phyloP scores from a whole-genome alignment of 1,284 basidiomycete genomes.

The Apiotrichum laibachii region DNA sequence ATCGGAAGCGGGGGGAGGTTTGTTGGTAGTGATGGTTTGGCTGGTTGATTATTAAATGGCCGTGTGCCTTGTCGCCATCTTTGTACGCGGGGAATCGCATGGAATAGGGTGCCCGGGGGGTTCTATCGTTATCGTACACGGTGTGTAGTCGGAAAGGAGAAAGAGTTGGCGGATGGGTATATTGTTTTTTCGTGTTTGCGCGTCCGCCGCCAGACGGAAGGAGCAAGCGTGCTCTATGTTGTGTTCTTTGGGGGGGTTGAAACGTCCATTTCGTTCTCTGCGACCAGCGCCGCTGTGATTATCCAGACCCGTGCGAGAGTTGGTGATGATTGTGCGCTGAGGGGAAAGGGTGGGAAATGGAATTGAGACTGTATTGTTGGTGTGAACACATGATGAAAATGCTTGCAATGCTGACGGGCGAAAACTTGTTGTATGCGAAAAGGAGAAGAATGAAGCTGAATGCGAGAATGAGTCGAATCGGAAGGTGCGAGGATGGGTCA shows the following conservation, averaged over 20 bases:
- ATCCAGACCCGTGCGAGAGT: slow-evolving; percentile 13
- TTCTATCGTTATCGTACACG: slow-evolving; percentile 22
- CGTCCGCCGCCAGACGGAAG: slow-evolving; percentile 14
- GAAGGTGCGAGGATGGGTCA: no score
- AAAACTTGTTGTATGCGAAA: slow-evolving; percentile 2
- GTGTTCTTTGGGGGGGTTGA: slow-evolving; percentile 9
- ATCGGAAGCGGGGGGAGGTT: slow-evolving; percentile 3
- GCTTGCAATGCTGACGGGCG: slow-evolving; percentile 26
- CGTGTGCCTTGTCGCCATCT: slow-evolving; percentile 25
- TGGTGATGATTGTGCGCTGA: slow-evolving; percentile 15
- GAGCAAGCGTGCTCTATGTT: slow-evolving; percentile 20
- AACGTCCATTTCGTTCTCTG: slow-evolving; percentile 25
- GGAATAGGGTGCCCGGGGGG: slow-evolving; percentile 19
- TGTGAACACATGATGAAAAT: slow-evolving; percentile 16
- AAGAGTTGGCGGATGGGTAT: slow-evolving; percentile 12
- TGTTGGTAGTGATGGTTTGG: slow-evolving; percentile 1
- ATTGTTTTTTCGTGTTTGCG: slow-evolving; percentile 3
- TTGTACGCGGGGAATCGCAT: slow-evolving; percentile 18
- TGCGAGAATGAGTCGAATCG: no score
- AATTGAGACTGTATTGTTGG: slow-evolving; percentile 5
- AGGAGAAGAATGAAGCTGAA: background rate
- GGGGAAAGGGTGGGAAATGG: slow-evolving; percentile 14
- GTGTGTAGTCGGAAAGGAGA: background rate
- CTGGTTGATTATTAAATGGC: slow-evolving; percentile 7
- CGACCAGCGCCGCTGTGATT: slow-evolving; percentile 22